Evolutionary conservation across 2,329 filamentous ascomycete species (phyloP).

Genomic region (Penicillium italicum): DNA sequence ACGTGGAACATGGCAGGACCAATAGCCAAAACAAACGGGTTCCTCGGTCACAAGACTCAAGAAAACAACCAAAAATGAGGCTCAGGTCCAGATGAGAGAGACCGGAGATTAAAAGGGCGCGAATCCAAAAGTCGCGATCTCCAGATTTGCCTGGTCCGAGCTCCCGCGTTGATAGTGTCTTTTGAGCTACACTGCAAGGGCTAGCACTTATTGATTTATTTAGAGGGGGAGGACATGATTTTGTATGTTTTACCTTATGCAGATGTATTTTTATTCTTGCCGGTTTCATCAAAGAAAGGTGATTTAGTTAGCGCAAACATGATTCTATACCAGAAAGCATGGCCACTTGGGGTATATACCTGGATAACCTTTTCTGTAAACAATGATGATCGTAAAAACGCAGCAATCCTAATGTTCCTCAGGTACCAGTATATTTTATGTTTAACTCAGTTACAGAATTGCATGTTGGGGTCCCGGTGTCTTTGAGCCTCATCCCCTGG

Average conservation of each 20-base stretch:
- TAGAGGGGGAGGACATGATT: neutral
- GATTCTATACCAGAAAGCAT: neutral
- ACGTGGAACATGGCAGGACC: conserved; percentile 31
- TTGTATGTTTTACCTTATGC: neutral
- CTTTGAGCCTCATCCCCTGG: neutral
- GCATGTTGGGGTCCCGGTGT: neutral
- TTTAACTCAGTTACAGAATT: neutral
- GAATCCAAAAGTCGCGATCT: conserved; percentile 39
- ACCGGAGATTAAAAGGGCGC: conserved; percentile 20
- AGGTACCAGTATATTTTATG: neutral
- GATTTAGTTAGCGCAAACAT: neutral
- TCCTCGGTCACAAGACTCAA: neutral
- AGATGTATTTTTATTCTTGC: neutral
- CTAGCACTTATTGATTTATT: neutral
- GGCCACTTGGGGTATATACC: neutral
- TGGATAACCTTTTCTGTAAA: neutral
- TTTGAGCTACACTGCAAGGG: neutral
- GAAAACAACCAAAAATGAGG: neutral
- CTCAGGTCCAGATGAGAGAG: conserved; percentile 1
- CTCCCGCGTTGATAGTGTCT: conserved; percentile 21
- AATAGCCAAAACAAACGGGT: neutral
- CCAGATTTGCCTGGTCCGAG: conserved; percentile 36
- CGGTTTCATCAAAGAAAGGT: neutral
- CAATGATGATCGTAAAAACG: neutral
- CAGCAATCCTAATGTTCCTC: neutral